Evolutionary conservation across 148 eudicot genomes (phyloP), one percentile per base, ranked within the genome.

Genomic region (Silene conica): DNA sequence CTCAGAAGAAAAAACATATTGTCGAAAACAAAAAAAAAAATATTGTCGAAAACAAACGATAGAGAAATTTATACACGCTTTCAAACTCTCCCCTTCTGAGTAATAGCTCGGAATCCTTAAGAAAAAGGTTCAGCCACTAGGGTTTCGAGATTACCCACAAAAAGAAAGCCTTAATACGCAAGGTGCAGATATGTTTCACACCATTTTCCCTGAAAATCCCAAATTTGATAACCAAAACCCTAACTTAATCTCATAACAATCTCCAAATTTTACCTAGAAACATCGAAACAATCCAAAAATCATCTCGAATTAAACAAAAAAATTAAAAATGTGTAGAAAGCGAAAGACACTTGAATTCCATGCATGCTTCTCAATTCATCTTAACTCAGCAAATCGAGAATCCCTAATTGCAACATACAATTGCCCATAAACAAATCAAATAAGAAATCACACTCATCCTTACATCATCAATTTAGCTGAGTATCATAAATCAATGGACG

Each of bases 371-470:
- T 12, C 25, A 45, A 58, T 10, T 68, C 19, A 18, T 5, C 13
- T 56, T 34, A 10, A 18, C 26, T 12, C n/a, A 16, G 43, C 1
- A 12, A 12, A 76, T 1, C 60, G 48, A 6, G 5, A 75, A 75
- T 48, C 38, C 62, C 72, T 67, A 67, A 65, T 31, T n/a, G 9
- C 65, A 76, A 3, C 69, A 26, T 6, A 50, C 3, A 60, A 28
- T 7, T 12, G 28, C 9, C 28, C 71, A 23, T 50, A 8, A 43
- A 6, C 11, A 28, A 67, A 2, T 4, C 0, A 6, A 41, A 38
- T 3, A 38, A 69, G 2, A 69, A 14, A 50, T 3, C 22, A 52
- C 54, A 23, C 14, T 50, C 15, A 68, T 46, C 28, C 71, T 13
- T 25, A 0, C n/a, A 19, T 5, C 70, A 21, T 7, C 70, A 54